Base-by-base conservation (phyloP, 345 rosid species). In the Eucalyptus urophylla region DNA sequence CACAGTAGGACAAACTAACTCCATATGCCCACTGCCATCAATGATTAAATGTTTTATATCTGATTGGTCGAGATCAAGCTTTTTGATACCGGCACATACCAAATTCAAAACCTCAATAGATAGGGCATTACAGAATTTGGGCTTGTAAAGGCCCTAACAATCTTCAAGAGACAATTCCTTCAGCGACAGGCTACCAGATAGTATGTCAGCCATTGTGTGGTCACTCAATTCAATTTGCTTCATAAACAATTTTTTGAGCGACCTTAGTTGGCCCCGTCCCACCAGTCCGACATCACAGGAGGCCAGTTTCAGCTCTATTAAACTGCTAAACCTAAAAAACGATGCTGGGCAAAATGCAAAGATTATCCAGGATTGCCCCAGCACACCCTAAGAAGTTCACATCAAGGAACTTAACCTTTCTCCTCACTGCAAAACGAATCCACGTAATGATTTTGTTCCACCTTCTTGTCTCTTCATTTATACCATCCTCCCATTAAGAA, bases 111-210 rank as follows among this genome's bases (percentile, higher is more conserved):
- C 37, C 0, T 62, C 72, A 62, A 62, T 62, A 27, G 72, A 62
- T 29, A 1, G 33, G 33, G 8, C 33, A 62, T 0, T 13, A 29
- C 9, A 62, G 72, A 29, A 62, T 6, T 29, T 60, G 72, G 33
- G 72, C 5, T 62, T 6, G 9, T 2, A 1, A 1, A 62, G 72
- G 72, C 72, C 72, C 2, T 6, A 14, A 4, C 17, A 62, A 29
- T 62, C 5, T 62, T 29, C 17, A 13, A 29, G 33, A 62, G 72
- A 62, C 69, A 27, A 29, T 12, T 29, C 33, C 1, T 29, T 62
- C 10, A 29, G 72, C 19, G 0, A 14, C 0, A 0, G 72, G 5
- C 37, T 29, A 65, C 19, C 6, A 14, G 9, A 65, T n/a, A n/a
- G 9, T 7, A 65, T 65, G 10, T n/a, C 14, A 14, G 37, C 72